Base-by-base conservation (phyloP, 176 grass and related monocot species). In the Rhynchospora tenuis region DNA sequence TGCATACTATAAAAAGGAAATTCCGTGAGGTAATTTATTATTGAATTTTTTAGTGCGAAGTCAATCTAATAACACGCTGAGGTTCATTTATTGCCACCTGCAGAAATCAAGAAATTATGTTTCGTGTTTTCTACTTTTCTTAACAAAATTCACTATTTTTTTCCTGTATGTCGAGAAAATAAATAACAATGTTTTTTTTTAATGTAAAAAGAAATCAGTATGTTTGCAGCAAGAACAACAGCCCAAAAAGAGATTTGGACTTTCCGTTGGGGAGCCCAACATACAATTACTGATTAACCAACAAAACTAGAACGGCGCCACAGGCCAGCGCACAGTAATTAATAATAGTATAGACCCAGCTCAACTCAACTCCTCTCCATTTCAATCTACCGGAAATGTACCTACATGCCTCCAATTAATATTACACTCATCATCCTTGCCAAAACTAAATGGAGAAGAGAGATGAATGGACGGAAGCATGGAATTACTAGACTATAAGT, bases 221-320 rank as follows among this genome's bases (percentile, higher is more conserved):
- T 5, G 15, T 20, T 44, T 1, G 33, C 33, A 70, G 7, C 29
- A 68, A 52, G 3, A 14, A 27, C 0, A 75, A 24, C 73, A 76
- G 24, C 24, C 73, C 48, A 69, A 76, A 23, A 55, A 75, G 47
- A 76, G 48, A 52, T 76, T 28, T 55, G 47, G 48, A 76, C 72
- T 55, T 68, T 14, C 13, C 46, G 27, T 26, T 16, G 47, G 1
- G 7, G 48, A 76, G 22, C 48, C 73, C 73, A 76, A 16, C 73
- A 28, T 29, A 76, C 48, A 76, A 76, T 76, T 55, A 76, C 14
- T 76, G 48, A 54, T 55, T 31, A 76, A 52, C 73, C 48, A 76
- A 76, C 73, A 24, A 75, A 52, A 76, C 48, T 27, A 5, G 22
- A 55, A 54, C 73, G 73, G 48, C 73, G 73, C 24, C 48, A 54